Conservation (phyloP, 257 asterid genomes). For the Solanum clarkiae region DNA sequence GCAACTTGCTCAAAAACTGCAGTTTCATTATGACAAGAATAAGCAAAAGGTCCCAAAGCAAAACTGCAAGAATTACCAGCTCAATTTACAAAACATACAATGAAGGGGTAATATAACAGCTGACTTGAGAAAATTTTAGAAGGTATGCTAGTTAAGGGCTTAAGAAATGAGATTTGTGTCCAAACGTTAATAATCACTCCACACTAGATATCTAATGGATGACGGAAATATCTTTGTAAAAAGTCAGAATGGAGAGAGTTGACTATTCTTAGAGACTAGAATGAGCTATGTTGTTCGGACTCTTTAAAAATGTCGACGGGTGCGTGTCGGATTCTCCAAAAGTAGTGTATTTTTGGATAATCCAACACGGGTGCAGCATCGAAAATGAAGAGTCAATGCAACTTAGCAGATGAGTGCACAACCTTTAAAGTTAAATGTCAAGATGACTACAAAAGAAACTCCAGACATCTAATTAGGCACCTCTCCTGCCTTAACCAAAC, state of each 20-base stretch:
- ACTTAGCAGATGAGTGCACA: neutral
- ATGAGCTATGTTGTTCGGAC: neutral
- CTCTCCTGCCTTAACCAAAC: neutral
- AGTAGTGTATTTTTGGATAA: too few relatives aligned
- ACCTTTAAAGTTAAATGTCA: neutral
- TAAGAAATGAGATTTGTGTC: neutral
- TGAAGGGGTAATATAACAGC: neutral
- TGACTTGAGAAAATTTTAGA: neutral
- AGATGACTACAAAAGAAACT: neutral
- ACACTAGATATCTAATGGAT: neutral
- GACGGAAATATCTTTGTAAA: neutral
- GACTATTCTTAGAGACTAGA: neutral
- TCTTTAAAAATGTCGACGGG: too few relatives aligned
- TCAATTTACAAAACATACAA: neutral
- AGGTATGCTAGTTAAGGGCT: neutral
- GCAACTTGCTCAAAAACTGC: slow-evolving; percentile 93
- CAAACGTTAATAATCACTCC: neutral
- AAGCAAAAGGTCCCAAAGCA: neutral
- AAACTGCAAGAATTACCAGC: neutral
- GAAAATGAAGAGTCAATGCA: too few relatives aligned
- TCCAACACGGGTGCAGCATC: too few relatives aligned
- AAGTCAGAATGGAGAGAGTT: neutral
- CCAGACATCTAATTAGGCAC: neutral
- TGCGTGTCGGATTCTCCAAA: too few relatives aligned
- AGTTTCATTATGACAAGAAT: slow-evolving; percentile 8